These are phyloP conservation scores for Kazachstania psychrophila DNA, from an alignment of 805 yeast genomes.

Conservation along the genomic window DNA sequence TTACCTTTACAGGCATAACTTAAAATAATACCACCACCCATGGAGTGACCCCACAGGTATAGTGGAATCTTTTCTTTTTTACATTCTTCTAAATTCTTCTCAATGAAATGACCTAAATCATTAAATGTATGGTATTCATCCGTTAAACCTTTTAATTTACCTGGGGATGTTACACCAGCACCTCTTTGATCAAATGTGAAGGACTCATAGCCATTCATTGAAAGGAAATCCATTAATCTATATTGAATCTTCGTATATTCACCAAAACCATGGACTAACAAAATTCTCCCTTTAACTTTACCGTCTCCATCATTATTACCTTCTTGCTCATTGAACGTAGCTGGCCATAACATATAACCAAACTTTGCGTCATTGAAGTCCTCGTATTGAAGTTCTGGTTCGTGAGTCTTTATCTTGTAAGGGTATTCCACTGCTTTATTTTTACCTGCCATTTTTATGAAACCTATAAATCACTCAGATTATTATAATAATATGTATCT, in stretches of 20 bases:
- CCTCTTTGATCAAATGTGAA: constrained; percentile 72
- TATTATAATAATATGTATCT: no score
- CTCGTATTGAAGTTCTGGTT: constrained; percentile 19
- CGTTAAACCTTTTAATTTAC: constrained; percentile 45
- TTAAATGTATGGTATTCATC: constrained; percentile 47
- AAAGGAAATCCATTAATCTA: constrained; percentile 45
- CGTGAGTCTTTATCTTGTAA: constrained; percentile 14
- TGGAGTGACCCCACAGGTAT: constrained; percentile 58
- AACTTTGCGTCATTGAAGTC: constrained; percentile 24
- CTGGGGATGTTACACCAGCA: constrained; percentile 55
- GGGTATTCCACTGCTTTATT: constrained; percentile 15
- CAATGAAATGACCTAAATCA: constrained; percentile 48
- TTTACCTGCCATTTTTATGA: background rate
- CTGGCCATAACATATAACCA: constrained; percentile 25
- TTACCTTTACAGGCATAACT: constrained; percentile 54
- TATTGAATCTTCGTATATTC: constrained; percentile 46
- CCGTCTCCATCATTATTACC: background rate
- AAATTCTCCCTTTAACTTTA: constrained; percentile 40
- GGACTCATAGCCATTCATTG: constrained; percentile 48
- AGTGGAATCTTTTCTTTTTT: constrained; percentile 26
- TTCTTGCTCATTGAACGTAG: background rate
- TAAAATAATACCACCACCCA: constrained; percentile 71
- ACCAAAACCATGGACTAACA: constrained; percentile 65
- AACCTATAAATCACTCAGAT: no score
- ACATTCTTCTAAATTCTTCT: constrained; percentile 17